Conservation (phyloP, 2,329 filamentous ascomycete genomes). For the Xylariaceae sp. region DNA sequence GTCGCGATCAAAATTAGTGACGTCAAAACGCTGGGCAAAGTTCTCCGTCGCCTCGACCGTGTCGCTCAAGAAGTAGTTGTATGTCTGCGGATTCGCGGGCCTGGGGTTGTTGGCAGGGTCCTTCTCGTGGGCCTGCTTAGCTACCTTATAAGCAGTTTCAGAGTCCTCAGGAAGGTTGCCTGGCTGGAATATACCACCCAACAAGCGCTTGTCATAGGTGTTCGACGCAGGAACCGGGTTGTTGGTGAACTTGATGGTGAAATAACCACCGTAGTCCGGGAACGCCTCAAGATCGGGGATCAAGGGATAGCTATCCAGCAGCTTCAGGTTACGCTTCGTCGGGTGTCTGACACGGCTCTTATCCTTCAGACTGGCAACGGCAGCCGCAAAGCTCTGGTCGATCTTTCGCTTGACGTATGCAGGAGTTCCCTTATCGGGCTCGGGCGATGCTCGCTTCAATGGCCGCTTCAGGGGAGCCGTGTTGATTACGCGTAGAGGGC, state of each 20-base stretch:
- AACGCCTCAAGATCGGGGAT: constrained; percentile 64
- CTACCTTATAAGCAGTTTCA: constrained; percentile 46
- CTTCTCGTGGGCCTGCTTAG: constrained; percentile 48
- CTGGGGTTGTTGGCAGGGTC: constrained; percentile 53
- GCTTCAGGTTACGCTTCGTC: constrained; percentile 51
- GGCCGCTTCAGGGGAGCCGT: constrained; percentile 38
- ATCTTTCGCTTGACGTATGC: constrained; percentile 65
- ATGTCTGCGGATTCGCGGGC: constrained; percentile 56
- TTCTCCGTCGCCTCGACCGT: constrained; percentile 42
- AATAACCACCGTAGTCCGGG: constrained; percentile 63
- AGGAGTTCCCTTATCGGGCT: constrained; percentile 55
- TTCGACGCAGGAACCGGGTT: constrained; percentile 53
- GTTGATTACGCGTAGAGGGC: constrained; percentile 48
- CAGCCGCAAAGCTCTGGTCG: constrained; percentile 54
- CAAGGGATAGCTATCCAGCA: constrained; percentile 56
- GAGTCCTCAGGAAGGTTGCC: constrained; percentile 52
- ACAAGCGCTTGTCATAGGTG: constrained; percentile 56
- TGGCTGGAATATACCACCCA: constrained; percentile 57
- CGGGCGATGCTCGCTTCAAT: constrained; percentile 49
- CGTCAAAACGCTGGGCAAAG: constrained; percentile 58
- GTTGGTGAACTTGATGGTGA: constrained; percentile 63
- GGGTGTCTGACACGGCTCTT: constrained; percentile 52
- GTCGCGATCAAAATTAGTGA: constrained; percentile 50
- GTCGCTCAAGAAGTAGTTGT: constrained; percentile 60
- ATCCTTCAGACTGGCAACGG: constrained; percentile 50